Evolutionary conservation across 257 asterid species (phyloP).

Genomic region (Solanum peruvianum): DNA sequence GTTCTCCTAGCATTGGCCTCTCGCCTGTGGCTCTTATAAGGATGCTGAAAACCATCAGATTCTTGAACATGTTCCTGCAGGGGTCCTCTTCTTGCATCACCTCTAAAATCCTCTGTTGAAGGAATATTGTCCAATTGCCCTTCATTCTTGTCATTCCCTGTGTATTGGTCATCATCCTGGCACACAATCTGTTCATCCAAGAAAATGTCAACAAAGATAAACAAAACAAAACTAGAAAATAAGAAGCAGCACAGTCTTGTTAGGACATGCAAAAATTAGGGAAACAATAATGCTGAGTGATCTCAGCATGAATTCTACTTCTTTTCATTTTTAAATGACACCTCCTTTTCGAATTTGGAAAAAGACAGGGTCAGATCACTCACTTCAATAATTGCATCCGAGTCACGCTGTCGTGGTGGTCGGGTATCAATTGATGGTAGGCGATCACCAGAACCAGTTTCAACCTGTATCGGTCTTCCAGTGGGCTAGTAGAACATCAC

Average conservation of each 20-base stretch:
- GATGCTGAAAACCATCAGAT: constrained; percentile 21
- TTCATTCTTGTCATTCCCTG: constrained; percentile 15
- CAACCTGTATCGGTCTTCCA: constrained; percentile 97
- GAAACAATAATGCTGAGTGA: not conserved
- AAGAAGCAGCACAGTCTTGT: not conserved
- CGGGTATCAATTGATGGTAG: constrained; percentile 81
- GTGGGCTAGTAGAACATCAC: constrained; percentile 39
- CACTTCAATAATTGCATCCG: constrained; percentile 82
- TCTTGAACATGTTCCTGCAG: constrained; percentile 35
- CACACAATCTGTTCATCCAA: constrained; percentile 57
- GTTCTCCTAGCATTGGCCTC: constrained; percentile 32
- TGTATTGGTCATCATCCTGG: constrained; percentile 34
- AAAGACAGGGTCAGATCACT: not conserved
- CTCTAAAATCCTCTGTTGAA: constrained; percentile 21
- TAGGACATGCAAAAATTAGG: not conserved
- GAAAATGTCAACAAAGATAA: not conserved
- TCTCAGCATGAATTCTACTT: not conserved
- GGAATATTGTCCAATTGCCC: constrained; percentile 42
- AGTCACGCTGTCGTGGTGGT: constrained; percentile 74
- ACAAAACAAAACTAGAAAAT: not conserved
- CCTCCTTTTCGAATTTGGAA: not conserved
- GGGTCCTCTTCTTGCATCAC: constrained; percentile 37
- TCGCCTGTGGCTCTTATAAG: constrained; percentile 34
- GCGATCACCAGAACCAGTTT: constrained; percentile 79
- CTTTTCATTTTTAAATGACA: not conserved